phyloP scores from a whole-genome alignment of 2,329 filamentous ascomycete genomes.

The Helicocarpus griseus region DNA sequence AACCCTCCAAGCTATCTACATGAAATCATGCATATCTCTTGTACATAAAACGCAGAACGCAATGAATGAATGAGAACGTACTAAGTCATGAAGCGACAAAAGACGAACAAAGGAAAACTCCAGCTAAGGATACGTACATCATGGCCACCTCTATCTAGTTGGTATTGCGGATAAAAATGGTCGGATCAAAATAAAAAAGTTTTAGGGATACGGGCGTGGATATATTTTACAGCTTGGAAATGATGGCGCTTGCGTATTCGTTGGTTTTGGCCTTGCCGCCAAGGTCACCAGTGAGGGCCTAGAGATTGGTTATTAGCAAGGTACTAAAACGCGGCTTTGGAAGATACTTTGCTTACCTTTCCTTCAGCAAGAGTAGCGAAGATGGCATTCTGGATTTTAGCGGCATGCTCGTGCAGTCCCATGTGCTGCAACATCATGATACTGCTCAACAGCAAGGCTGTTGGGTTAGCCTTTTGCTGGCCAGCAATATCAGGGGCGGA shows the following conservation, averaged over 20 bases:
- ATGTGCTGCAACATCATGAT: slow-evolving; percentile 99
- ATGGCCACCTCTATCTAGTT: slow-evolving; percentile 3
- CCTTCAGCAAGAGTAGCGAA: slow-evolving; percentile 94
- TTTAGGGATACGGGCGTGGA: slow-evolving; percentile 15
- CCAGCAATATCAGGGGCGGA: slow-evolving; percentile 94
- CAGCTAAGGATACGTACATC: neutral
- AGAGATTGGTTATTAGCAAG: slow-evolving; percentile 5
- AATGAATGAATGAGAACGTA: neutral
- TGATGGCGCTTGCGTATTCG: slow-evolving; percentile 90
- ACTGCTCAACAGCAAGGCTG: slow-evolving; percentile 84
- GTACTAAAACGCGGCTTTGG: neutral
- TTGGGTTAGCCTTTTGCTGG: slow-evolving; percentile 94
- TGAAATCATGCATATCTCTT: neutral
- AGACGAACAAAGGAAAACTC: neutral
- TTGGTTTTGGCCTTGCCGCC: slow-evolving; percentile 92
- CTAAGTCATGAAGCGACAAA: slow-evolving; percentile 1
- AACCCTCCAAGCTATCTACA: neutral
- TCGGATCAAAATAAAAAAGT: slow-evolving; percentile 17
- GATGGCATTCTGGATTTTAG: slow-evolving; percentile 84
- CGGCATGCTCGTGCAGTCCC: slow-evolving; percentile 74
- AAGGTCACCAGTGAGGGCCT: slow-evolving; percentile 83
- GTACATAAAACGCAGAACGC: slow-evolving; percentile 4
- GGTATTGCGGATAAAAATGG: neutral
- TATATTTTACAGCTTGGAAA: slow-evolving; percentile 47
- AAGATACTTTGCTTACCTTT: slow-evolving; percentile 50